Base-by-base conservation (phyloP, 179 eudicot species). In the Dionaea muscipula region DNA sequence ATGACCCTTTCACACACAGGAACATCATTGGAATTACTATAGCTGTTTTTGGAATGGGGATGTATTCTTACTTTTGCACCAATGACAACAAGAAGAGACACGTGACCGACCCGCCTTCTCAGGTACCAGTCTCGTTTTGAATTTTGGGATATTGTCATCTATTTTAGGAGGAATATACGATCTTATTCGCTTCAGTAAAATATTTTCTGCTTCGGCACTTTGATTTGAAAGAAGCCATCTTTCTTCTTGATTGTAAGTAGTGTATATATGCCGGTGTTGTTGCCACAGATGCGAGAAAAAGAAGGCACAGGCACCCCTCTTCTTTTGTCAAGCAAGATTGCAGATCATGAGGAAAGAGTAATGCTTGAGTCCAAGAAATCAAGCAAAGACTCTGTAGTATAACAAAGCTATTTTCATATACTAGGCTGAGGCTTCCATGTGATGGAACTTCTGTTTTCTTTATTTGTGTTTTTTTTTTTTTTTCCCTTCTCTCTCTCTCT, bases 41-140 rank as follows among this genome's bases (percentile, higher is more conserved):
- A 13, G 97, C 97, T 57, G 78, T 90, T 26, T 56, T 90, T 56
- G 97, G 97, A 2, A 90, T 90, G 97, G 95, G 83, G 0, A 26
- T 90, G 56, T 90, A 90, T 63, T 86, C 97, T 0, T 90, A 86
- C 35, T 79, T 83, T 64, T 83, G 95, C 76, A 72, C 86, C 43
- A 63, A 71, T 15, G 97, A 90, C 28, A 73, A 40, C 56, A 86
- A 86, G 49, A 83, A 72, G 83, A 86, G 81, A 67, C 75, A 51
- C 49, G 41, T 48, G n/a, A 61, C 5, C 1, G 81, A 81, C 23
- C 65, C 64, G 62, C 65, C 70, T 4, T 63, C 79, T 20, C 86
- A 75, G 79, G 86, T 81, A 65, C 23, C 11, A n/a, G 21, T 21
- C 21, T 31, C 47, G 37, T n/a, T 24, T 35, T 18, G 5, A 25